Evolutionary conservation across 805 yeast species (phyloP), one percentile per base, ranked within the genome.

Genomic region (Ogataea pilisensis): DNA sequence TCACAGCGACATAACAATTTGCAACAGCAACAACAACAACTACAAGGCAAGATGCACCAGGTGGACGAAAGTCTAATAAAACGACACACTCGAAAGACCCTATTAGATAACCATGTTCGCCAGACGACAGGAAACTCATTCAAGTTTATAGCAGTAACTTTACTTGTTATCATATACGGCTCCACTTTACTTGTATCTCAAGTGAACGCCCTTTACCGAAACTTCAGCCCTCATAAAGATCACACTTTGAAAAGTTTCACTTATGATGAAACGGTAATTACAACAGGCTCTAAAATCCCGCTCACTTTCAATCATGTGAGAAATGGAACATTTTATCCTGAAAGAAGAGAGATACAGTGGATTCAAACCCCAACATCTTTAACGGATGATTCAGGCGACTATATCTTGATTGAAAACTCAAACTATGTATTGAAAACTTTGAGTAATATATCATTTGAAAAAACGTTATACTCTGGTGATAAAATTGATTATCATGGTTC

Each of bases 281-380:
- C 39, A 37, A 29, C 44, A 45, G 36, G 35, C 35, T 31, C 43
- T 31, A 60, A 56, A 32, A 38, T 41, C 7, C 64, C 66, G 6
- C 35, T 75, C 8, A 56, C 68, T 0, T 71, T 78, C 38, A 63
- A 65, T 1, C 64, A 67, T 31, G 64, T 70, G 2, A 70, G 91
- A 48, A 73, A 75, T 37, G 78, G 78, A 1, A 68, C 74, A 3
- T 84, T 84, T 50, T 45, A 56, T 0, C 82, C 93, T 0, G 60
- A 65, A 13, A 61, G 54, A 37, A 74, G 76, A 45, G 59, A 73
- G 8, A 67, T 87, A 25, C 91, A 84, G 58, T 87, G 95, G 95
- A 75, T 86, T 34, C 55, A 54, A 40, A 63, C 70, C 1, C 76
- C 78, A 2, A 68, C 68, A 19, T 74, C 82, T 0, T 54, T 64